Evolutionary conservation across 2,329 filamentous ascomycete genomes (phyloP).

Genomic region (Sporothrix globosa): DNA sequence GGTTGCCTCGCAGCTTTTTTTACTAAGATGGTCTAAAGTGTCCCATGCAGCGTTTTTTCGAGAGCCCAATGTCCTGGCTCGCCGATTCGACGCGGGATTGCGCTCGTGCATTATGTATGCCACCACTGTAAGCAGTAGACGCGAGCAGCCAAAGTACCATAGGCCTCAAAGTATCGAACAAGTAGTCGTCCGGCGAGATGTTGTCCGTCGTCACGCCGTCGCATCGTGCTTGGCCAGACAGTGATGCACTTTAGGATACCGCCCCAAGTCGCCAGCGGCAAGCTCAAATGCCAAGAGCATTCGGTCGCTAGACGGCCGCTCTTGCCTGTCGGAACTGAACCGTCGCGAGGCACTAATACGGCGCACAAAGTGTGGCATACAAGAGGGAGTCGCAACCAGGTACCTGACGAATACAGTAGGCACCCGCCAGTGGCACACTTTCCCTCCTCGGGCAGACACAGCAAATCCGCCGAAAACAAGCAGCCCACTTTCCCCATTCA

Average conservation of each 20-base stretch:
- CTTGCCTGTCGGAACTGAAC: constrained; percentile 7
- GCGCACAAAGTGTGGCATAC: neutral
- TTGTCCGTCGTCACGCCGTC: constrained; percentile 20
- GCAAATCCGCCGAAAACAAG: neutral
- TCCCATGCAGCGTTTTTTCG: neutral
- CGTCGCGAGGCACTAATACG: constrained; percentile 3
- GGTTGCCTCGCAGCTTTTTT: neutral
- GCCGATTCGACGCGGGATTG: neutral
- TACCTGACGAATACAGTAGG: constrained; percentile 12
- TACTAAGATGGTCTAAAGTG: neutral
- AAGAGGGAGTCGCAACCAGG: constrained; percentile 5
- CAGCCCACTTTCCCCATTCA: constrained; percentile 30
- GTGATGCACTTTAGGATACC: neutral
- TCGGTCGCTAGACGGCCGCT: constrained; percentile 9
- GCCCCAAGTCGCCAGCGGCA: constrained; percentile 26
- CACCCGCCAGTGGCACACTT: constrained; percentile 19
- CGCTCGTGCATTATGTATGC: neutral
- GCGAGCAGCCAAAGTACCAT: too few relatives aligned
- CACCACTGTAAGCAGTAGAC: neutral
- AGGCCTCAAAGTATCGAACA: too few relatives aligned
- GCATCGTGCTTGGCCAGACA: constrained; percentile 8
- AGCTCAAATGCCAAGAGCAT: neutral
- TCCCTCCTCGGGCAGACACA: constrained; percentile 15
- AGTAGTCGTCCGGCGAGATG: neutral
- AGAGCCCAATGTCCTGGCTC: neutral